Evolutionary conservation across 306 rosid genomes (phyloP), one percentile per base, ranked within the genome.

Genomic region (Lathyrus tuberosus): DNA sequence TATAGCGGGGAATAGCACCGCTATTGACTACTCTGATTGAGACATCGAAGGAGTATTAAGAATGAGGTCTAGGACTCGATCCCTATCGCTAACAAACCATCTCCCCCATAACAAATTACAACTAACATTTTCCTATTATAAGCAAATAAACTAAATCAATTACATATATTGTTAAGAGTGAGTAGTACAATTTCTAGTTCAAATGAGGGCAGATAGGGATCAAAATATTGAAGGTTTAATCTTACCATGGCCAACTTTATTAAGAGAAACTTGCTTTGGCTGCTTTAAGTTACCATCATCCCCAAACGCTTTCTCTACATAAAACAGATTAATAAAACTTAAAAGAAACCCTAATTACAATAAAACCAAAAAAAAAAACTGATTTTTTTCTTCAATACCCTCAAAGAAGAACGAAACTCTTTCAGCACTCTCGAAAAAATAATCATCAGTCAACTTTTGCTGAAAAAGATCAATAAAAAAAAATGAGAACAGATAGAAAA

Each of bases 181-280:
- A 31, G 15, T 2, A 46, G 11, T 13, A 42, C 63, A 13, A 61
- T 11, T 54, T 16, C 63, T 16, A 52, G 40, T 30, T 22, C 26
- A 31, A 2, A 60, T 13, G 46, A 24, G 24, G 5, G 65, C 24
- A 68, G 12, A 72, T 5, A 30, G 51, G 63, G 3, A 18, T 10
- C 15, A 71, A 5, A 65, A 11, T 37, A 42, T 58, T 47, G 17
- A 74, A 42, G 43, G 61, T 6, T 17, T 17, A 2, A 2, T 17
- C 37, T 72, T 70, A 90, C 97, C 98, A 22, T 94, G 99, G 51
- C 97, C 97, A 81, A 87, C 98, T 86, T 91, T 94, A 78, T 94
- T 94, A 58, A 94, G 74, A 35, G 97, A 94, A 10, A 88, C 84
- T 74, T 87, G 89, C 89, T 87, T 91, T 2, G 89, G 86, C 72